phyloP scores from a whole-genome alignment of 352 stramenopile genomes.

The Pythium aristosporum region DNA sequence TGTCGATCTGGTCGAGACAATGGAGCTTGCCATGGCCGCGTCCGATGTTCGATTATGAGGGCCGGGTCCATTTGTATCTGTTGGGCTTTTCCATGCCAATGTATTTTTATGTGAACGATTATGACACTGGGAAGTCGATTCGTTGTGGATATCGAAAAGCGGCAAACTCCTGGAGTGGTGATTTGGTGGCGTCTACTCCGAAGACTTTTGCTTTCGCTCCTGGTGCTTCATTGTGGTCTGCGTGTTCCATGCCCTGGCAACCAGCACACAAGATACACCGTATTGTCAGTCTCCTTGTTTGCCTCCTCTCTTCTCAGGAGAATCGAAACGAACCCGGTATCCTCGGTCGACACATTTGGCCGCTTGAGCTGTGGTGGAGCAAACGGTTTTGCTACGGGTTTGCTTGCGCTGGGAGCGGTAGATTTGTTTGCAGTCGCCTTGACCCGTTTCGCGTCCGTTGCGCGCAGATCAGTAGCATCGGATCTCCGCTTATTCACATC shows the following conservation, averaged over 20 bases:
- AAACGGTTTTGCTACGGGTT: constrained; percentile 7
- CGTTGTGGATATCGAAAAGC: neutral
- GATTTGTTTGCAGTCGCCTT: neutral
- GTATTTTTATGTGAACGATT: constrained; percentile 20
- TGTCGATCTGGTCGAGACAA: neutral
- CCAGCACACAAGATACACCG: neutral
- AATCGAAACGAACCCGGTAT: constrained; percentile 40
- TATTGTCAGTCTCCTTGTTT: neutral
- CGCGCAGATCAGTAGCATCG: neutral
- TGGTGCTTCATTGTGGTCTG: constrained; percentile 48
- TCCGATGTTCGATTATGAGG: too few relatives aligned
- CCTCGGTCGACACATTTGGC: constrained; percentile 72
- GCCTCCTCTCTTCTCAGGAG: neutral
- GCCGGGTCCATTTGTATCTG: neutral
- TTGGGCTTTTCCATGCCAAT: neutral
- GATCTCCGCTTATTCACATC: constrained; percentile 13
- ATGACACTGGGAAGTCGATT: neutral
- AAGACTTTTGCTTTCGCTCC: constrained; percentile 36
- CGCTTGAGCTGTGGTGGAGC: constrained; percentile 60
- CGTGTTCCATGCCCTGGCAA: constrained; percentile 65
- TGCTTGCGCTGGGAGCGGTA: neutral
- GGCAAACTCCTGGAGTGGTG: neutral
- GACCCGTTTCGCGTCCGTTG: constrained; percentile 14
- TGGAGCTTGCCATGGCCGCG: neutral
- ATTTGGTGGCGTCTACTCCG: neutral